Base-by-base conservation (phyloP, 208 protist genomes). In the Acanthamoeba castellanii region DNA sequence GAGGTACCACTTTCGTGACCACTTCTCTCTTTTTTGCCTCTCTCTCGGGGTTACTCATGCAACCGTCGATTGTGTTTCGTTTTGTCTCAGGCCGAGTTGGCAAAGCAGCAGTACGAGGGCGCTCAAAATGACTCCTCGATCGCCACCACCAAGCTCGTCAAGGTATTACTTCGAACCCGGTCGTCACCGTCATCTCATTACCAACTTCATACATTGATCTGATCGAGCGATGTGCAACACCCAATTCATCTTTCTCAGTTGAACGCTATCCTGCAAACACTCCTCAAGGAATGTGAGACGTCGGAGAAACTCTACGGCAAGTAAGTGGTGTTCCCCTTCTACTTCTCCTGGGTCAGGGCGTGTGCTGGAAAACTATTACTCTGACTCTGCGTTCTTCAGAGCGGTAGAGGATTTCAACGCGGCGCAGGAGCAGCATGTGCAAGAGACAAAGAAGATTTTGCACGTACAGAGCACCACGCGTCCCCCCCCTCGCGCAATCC, bases 381-480 rank as follows among this genome's bases (percentile, higher is more conserved):
- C 59, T 66, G 22, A 30, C 59, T 1, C 59, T 66, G 1, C 59
- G 20, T 18, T n/a, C 59, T 66, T 16, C 3, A 82, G 74, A 11
- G 74, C 74, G 3, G 74, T 82, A 2, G 74, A 42, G 37, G 74
- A 82, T 52, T 82, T 82, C 74, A 82, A 82, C 25, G 74, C 18
- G 9, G 32, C 11, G 20, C 74, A 82, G 42, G 74, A 82, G 37
- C 37, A n/a, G 37, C 42, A 55, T 11, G 74, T 82, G 3, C 74
- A 82, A n/a, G 74, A 82, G 32, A 82, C 74, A 13, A 47, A 82
- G 37, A 82, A 82, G 74, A 82, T 82, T 34, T 25, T 82, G 18
- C 16, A 52, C 42, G 74, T 82, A 50, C 32, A 11, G 37, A 42
- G 37, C 57, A 64, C 7, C 50, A 55, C 25, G 59, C 20, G 16